These are phyloP conservation scores for Talaromyces ruber DNA, from an alignment of 495 filamentous ascomycete species.

Conservation along the genomic window DNA sequence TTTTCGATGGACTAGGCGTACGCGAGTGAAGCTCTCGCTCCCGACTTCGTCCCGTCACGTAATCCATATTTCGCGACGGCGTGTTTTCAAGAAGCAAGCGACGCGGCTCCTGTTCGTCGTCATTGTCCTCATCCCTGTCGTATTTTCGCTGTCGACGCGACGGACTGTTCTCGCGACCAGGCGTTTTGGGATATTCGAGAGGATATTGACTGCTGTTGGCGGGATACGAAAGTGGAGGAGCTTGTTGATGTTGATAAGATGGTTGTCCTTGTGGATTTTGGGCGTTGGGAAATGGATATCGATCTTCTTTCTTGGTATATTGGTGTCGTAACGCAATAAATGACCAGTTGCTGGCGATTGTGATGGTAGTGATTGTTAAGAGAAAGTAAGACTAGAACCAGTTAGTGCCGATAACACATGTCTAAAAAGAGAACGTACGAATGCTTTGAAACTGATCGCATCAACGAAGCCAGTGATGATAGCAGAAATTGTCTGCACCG, in stretches of 20 bases:
- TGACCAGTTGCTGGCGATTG: constrained; percentile 38
- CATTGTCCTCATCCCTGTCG: background rate
- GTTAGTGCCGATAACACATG: background rate
- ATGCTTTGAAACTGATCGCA: constrained; percentile 64
- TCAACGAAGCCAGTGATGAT: constrained; percentile 70
- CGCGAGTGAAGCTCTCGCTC: constrained; percentile 27
- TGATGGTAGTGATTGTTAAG: constrained; percentile 32
- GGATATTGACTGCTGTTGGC: constrained; percentile 70
- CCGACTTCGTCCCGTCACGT: constrained; percentile 26
- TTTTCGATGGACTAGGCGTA: constrained; percentile 32
- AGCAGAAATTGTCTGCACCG: constrained; percentile 70
- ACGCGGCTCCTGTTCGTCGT: constrained; percentile 12
- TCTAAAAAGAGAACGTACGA: constrained; percentile 34
- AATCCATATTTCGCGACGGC: constrained; percentile 18
- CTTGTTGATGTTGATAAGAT: constrained; percentile 17
- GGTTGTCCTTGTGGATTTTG: constrained; percentile 16
- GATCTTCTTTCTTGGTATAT: constrained; percentile 25
- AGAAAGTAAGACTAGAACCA: constrained; percentile 30
- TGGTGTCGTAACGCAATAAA: constrained; percentile 35
- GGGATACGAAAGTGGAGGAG: constrained; percentile 69
- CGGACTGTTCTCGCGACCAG: constrained; percentile 2
- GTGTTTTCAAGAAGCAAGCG: constrained; percentile 31
- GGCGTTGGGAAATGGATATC: constrained; percentile 14
- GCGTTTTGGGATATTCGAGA: constrained; percentile 61
- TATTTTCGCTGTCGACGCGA: constrained; percentile 4